Evolutionary conservation across 768 basidiomycete genomes (phyloP).

Genomic region (Boletus sp.): DNA sequence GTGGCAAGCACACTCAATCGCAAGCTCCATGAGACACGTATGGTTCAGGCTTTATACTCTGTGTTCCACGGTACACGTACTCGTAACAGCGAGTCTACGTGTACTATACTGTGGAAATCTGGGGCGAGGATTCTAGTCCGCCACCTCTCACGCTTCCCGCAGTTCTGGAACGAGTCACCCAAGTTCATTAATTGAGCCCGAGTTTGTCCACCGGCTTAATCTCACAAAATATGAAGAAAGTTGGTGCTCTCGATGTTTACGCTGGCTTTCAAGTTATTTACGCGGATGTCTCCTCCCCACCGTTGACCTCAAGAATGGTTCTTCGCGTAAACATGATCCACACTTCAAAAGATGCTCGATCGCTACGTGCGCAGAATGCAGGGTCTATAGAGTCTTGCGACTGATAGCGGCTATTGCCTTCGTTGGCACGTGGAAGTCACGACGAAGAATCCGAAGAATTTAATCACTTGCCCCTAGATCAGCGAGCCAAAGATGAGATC

Average conservation of each 20-base stretch:
- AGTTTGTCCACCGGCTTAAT: background rate
- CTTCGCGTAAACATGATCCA: background rate
- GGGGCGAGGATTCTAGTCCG: background rate
- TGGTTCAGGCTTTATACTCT: background rate
- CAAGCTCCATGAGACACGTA: background rate
- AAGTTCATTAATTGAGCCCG: background rate
- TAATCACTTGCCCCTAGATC: background rate
- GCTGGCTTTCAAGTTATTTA: background rate
- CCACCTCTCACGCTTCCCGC: background rate
- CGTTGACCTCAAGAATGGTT: background rate
- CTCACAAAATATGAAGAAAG: too few species aligned
- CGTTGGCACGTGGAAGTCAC: slow-evolving; percentile 10
- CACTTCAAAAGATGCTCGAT: background rate
- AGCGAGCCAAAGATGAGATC: slow-evolving; percentile 3
- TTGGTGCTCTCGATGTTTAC: background rate
- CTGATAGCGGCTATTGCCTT: background rate
- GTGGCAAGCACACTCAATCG: slow-evolving; percentile 13
- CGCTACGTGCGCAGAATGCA: background rate
- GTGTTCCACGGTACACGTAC: slow-evolving; percentile 8
- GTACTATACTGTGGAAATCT: slow-evolving; percentile 7
- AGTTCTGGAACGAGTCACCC: background rate
- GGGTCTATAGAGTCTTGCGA: background rate
- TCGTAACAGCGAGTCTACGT: slow-evolving; percentile 16
- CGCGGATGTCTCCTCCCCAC: background rate
- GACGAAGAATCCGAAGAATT: background rate